phyloP scores from a whole-genome alignment of 2,329 filamentous ascomycete genomes.

The Berkeleyomyces basicola region DNA sequence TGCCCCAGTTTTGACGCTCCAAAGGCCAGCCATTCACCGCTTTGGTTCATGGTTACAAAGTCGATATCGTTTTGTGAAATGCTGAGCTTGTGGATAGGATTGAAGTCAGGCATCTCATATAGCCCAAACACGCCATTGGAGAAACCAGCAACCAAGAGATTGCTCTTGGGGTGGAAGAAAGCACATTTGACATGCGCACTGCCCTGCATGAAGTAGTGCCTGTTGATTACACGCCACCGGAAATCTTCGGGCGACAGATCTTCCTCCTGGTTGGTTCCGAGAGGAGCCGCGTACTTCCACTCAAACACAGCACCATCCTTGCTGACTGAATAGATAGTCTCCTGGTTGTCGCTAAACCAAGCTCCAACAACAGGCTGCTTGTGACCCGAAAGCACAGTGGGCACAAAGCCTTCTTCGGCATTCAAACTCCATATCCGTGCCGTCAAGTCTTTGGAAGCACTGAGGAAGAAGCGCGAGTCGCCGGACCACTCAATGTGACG shows the following conservation, averaged over 20 bases:
- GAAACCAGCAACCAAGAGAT: constrained; percentile 91
- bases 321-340: constrained; percentile 89
- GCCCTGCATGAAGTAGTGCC: constrained; percentile 87
- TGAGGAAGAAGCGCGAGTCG: constrained; percentile 91
- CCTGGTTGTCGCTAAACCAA: constrained; percentile 93
- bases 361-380: constrained; percentile 79
- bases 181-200: constrained; percentile 76
- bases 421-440: constrained; percentile 89
- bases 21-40: constrained; percentile 93
- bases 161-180: constrained; percentile 72
- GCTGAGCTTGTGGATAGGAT: constrained; percentile 78
- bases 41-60: constrained; percentile 82
- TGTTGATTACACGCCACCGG: constrained; percentile 80
- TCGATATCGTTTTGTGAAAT: constrained; percentile 97
- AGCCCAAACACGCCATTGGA: constrained; percentile 87
- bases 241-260: constrained; percentile 32
- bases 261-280: constrained; percentile 33
- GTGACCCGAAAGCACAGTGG: constrained; percentile 81
- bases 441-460: constrained; percentile 79
- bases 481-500: constrained; percentile 85
- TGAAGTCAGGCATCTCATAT: constrained; percentile 93
- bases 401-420: constrained; percentile 70
- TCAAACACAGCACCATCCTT: constrained; percentile 93
- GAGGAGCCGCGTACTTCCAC: constrained; percentile 56
- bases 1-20: constrained; percentile 90